Evolutionary conservation across 2,329 filamentous ascomycete genomes (phyloP), one percentile per base, ranked within the genome.

Genomic region (Diaporthe citriasiana): DNA sequence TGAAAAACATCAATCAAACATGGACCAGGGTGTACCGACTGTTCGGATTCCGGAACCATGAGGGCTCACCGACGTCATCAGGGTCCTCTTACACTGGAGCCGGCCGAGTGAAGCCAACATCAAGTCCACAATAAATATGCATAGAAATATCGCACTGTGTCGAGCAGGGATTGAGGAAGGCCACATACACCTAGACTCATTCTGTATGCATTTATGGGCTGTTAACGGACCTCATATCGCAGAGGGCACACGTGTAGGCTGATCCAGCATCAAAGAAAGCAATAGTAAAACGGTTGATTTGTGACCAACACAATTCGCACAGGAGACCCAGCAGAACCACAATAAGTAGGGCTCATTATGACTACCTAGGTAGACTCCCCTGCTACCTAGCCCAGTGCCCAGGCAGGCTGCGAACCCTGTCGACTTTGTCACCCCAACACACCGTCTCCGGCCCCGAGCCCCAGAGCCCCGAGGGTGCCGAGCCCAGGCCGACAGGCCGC

Each of bases 361-460:
- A 65, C 59, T 40, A n/a, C n/a, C n/a, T n/a, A n/a, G n/a, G n/a
- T n/a, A 47, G 30, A 65, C 9, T 12, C n/a, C 42, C 40, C 59
- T 9, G 19, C 59, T 33, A 15, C 19, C 42, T 50, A n/a, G 27
- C 22, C 30, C 13, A 45, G 3, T n/a, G 42, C 13, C 42, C 13
- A 51, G 6, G 22, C 45, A 30, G 45, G 7, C n/a, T n/a, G n/a
- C n/a, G 22, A n/a, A 66, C 63, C 63, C 63, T 66, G 30, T 33
- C 17, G 7, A 17, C 22, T 30, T 35, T 33, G 27, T 56, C 40
- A 47, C 59, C 40, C 25, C 60, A 50, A 13, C 60, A 22, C 45
- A 13, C 45, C 45, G 59, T 19, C 45, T 51, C 63, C 63, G 63
- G 63, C 30, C 45, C 45, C 63, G 63, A 66, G 30, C 15, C 30